These are phyloP conservation scores for Tetracentron sinense DNA, from an alignment of 164 flowering plant genomes.

Conservation along the genomic window DNA sequence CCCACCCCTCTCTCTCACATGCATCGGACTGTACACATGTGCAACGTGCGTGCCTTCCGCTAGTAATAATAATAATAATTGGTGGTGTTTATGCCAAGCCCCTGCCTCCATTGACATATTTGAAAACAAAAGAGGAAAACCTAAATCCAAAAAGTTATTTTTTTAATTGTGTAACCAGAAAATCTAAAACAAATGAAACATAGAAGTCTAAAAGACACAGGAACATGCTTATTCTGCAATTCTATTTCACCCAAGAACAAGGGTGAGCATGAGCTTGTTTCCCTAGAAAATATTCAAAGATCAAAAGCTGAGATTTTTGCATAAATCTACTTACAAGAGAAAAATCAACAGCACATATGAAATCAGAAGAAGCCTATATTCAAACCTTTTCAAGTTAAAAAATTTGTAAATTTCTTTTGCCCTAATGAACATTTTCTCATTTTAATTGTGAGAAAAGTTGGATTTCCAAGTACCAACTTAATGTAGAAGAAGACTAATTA, in stretches of 20 bases:
- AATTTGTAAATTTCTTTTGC: constrained; percentile 13
- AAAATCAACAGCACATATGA: constrained; percentile 46
- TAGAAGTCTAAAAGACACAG: constrained; percentile 12
- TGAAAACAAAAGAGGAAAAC: background rate
- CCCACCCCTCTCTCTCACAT: too few species aligned
- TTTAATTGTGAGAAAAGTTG: too few species aligned
- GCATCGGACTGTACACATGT: too few species aligned
- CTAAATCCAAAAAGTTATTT: constrained; percentile 2
- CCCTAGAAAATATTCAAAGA: constrained; percentile 22
- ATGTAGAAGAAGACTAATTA: too few species aligned
- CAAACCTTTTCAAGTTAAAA: too few species aligned
- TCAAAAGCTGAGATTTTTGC: constrained; percentile 16
- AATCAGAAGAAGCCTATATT: constrained; percentile 24
- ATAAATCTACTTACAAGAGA: constrained; percentile 46
- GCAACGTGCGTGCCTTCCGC: too few species aligned
- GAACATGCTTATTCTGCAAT: constrained; percentile 31
- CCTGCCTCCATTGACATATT: too few species aligned
- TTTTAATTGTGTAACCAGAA: constrained; percentile 15
- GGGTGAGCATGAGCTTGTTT: constrained; percentile 13
- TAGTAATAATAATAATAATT: too few species aligned
- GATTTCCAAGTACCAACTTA: too few species aligned
- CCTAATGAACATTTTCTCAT: too few species aligned
- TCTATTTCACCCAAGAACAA: constrained; percentile 21
- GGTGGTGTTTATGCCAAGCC: too few species aligned
- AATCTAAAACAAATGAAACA: constrained; percentile 15